phyloP scores from a whole-genome alignment of 148 eudicot genomes.

The Chenopodium berlandieri region DNA sequence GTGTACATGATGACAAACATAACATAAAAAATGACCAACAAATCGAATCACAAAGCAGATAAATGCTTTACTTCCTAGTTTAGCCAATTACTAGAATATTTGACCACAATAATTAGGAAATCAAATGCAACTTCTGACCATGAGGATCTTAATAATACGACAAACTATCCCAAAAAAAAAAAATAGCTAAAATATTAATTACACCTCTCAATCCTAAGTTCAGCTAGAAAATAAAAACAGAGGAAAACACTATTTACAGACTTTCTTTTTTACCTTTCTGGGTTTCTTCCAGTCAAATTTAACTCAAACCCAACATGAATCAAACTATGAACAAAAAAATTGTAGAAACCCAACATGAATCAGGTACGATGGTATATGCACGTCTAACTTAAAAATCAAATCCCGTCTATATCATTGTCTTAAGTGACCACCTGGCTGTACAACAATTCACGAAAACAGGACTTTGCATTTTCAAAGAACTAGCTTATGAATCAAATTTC shows the following conservation, averaged over 20 bases:
- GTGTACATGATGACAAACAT: background rate
- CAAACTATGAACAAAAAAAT: too few species aligned
- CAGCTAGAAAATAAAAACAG: background rate
- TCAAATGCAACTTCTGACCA: slow-evolving; percentile 10
- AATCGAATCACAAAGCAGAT: background rate
- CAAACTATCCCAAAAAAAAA: background rate
- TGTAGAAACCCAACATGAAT: too few species aligned
- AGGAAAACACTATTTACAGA: too few species aligned
- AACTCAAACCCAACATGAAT: too few species aligned
- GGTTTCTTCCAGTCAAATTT: too few species aligned
- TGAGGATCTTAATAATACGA: background rate
- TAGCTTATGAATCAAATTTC: too few species aligned
- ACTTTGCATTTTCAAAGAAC: background rate
- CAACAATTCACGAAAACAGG: too few species aligned
- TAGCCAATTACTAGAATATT: background rate
- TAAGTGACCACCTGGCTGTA: too few species aligned
- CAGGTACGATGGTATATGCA: too few species aligned
- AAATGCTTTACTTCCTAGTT: background rate
- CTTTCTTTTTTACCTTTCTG: too few species aligned
- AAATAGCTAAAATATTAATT: background rate
- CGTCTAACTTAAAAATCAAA: too few species aligned
- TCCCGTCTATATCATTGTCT: too few species aligned
- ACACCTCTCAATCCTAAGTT: background rate
- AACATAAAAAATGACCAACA: background rate
- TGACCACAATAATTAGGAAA: background rate